Evolutionary conservation across 306 rosid species (phyloP).

Genomic region (Mimosa pudica): DNA sequence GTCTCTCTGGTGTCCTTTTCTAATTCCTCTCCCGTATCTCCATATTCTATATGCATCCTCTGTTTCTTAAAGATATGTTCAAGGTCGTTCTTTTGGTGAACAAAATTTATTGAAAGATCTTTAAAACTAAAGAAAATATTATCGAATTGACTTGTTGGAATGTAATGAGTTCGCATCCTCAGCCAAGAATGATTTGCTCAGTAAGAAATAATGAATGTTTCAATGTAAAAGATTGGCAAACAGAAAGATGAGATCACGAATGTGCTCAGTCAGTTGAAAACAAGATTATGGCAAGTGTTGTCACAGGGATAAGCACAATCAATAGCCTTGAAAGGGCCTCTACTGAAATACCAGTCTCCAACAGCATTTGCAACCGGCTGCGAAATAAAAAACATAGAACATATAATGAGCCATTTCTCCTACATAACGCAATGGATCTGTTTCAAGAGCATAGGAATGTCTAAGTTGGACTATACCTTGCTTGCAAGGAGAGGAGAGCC

Average conservation of each 20-base stretch:
- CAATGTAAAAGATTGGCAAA: slow-evolving; percentile 31
- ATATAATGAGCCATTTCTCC: slow-evolving; percentile 3
- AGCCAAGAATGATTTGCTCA: slow-evolving; percentile 9
- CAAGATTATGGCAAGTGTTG: slow-evolving; percentile 81
- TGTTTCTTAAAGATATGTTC: neutral
- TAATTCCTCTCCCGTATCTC: neutral
- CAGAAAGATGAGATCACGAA: slow-evolving; percentile 18
- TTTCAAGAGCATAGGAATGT: neutral
- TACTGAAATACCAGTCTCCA: slow-evolving; percentile 91
- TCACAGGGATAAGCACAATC: slow-evolving; percentile 97
- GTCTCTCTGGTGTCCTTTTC: neutral
- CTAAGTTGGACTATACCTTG: slow-evolving; percentile 50
- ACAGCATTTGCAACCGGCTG: slow-evolving; percentile 86
- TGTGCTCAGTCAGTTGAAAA: slow-evolving; percentile 60
- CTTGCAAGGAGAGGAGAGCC: slow-evolving; percentile 69
- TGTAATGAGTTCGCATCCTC: neutral
- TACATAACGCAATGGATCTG: neutral
- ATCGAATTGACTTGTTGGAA: neutral
- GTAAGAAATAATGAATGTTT: slow-evolving; percentile 40
- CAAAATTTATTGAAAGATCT: neutral
- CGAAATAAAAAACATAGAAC: neutral
- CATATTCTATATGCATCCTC: neutral
- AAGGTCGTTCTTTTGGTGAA: neutral
- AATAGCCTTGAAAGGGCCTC: slow-evolving; percentile 62
- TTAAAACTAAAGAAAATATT: neutral